Base-by-base conservation (phyloP, 371 early-diverging fungal species). In the Dinochytrium kinnereticum region DNA sequence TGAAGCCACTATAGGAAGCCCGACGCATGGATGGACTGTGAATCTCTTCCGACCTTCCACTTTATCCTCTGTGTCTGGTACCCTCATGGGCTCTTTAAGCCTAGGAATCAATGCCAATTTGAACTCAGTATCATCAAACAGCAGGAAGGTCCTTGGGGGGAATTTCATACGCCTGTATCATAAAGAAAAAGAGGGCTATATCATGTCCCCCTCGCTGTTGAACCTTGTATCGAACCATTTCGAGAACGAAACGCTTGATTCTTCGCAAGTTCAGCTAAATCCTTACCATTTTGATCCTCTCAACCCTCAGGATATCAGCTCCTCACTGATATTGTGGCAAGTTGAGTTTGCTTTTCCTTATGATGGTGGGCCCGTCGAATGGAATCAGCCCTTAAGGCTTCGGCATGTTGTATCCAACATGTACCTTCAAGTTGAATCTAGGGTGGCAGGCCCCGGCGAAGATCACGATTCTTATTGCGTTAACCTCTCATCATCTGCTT, bases 241-340 rank as follows among this genome's bases (percentile, higher is more conserved):
- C 26, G n/a, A 55, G 13, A 19, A 51, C 3, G 72, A 65, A 1
- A 53, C 55, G 1, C 77, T 82, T 34, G 64, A 66, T 44, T 68
- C 72, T 26, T 55, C 51, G 26, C 65, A 73, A 38, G 76, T 80
- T 1, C 73, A 73, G 26, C 69, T 80, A 26, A 70, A 75, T 51
- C 80, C 82, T 30, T 86, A 85, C 72, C 70, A 80, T n/a, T 80
- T 86, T 39, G 87, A 89, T 66, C 88, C 87, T 15, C 70, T 87
- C n/a, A 86, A 87, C 65, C 87, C 88, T 2, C 83, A 82, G 65
- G 89, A 89, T 50, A 82, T 75, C 10, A 85, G 81, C 70, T 85
- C 85, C 1, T 81, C 86, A 28, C 70, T 83, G n/a, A 79, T 84
- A 7, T 82, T 89, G 72, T 89, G 89, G 87, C 85, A 86, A 80